Conservation (phyloP, 1,139 yeast species). For the Schwanniomyces etchellsii region DNA sequence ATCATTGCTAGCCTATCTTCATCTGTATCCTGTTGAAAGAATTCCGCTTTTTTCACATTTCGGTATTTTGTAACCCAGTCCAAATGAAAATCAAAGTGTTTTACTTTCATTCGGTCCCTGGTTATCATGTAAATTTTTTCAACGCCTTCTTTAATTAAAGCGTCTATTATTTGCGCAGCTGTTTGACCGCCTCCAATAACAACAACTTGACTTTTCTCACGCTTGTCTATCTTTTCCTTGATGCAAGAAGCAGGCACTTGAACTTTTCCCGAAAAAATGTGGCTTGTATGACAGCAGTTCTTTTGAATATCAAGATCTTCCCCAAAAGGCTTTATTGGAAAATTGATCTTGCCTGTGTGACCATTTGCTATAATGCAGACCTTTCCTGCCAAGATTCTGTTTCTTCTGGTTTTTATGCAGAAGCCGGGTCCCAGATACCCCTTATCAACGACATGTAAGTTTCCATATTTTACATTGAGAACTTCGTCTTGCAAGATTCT, state of each 20-base stretch:
- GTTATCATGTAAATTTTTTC: constrained; percentile 27
- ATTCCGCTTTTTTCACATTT: constrained; percentile 37
- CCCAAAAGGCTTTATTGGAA: constrained; percentile 23
- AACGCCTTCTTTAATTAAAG: constrained; percentile 27
- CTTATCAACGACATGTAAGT: constrained; percentile 18
- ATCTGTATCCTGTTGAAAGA: constrained; percentile 39
- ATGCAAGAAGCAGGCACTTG: constrained; percentile 17
- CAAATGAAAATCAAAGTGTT: constrained; percentile 46
- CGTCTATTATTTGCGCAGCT: constrained; percentile 44
- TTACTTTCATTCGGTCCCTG: constrained; percentile 38
- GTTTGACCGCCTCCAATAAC: constrained; percentile 48
- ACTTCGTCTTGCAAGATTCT: constrained; percentile 33
- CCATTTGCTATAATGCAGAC: constrained; percentile 38
- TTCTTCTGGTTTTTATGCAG: constrained; percentile 21
- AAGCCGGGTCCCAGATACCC: constrained; percentile 24
- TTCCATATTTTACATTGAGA: constrained; percentile 23
- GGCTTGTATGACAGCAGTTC: constrained; percentile 41
- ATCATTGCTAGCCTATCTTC: constrained; percentile 38
- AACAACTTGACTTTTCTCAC: constrained; percentile 18
- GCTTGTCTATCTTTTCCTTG: constrained; percentile 11
- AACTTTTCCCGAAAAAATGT: constrained; percentile 26
- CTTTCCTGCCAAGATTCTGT: constrained; percentile 26
- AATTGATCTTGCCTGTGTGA: constrained; percentile 34
- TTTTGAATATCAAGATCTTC: constrained; percentile 16
- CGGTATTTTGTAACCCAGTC: constrained; percentile 51